Conservation (phyloP, 2,329 filamentous ascomycete species). For the Fusarium sp. region DNA sequence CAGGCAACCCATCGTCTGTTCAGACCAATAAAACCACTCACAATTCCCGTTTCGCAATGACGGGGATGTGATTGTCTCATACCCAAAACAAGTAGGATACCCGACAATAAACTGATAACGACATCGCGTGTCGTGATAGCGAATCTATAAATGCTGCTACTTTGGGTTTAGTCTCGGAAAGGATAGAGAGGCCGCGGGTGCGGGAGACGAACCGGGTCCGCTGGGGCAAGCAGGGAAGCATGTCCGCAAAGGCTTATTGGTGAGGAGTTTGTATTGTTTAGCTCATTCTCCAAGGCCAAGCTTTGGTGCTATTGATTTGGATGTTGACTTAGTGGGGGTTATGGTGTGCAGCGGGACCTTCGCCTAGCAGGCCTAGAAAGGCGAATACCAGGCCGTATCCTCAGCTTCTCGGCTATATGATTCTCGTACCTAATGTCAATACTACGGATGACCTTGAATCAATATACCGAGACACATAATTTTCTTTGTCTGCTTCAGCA, state of each 20-base stretch:
- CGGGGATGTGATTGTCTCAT: constrained; percentile 27
- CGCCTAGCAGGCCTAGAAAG: not conserved
- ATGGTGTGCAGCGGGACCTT: not conserved
- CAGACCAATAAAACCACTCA: not conserved
- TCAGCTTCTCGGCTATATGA: too few relatives aligned
- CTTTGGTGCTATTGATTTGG: not conserved
- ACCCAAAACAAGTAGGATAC: not conserved
- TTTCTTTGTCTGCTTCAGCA: too few relatives aligned
- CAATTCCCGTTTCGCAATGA: constrained; percentile 6
- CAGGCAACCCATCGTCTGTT: not conserved
- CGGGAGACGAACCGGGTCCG: not conserved
- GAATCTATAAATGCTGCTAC: constrained; percentile 3
- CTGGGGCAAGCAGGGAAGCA: accelerated
- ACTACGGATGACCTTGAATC: too few relatives aligned
- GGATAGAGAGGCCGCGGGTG: not conserved
- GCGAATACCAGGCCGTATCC: not conserved
- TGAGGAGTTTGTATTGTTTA: accelerated
- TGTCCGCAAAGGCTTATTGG: not conserved
- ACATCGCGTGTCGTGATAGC: constrained; percentile 21
- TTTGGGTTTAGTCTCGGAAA: not conserved
- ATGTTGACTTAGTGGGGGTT: not conserved
- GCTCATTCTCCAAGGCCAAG: not conserved
- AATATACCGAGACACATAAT: too few relatives aligned
- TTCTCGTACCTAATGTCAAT: too few relatives aligned
- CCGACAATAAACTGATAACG: constrained; percentile 19